Percentiles rank a stretch among this genome's conserved stretches.
phyloP scores from a whole-genome alignment of 2,329 filamentous ascomycete species.

The Chrysoporthe cubensis region DNA sequence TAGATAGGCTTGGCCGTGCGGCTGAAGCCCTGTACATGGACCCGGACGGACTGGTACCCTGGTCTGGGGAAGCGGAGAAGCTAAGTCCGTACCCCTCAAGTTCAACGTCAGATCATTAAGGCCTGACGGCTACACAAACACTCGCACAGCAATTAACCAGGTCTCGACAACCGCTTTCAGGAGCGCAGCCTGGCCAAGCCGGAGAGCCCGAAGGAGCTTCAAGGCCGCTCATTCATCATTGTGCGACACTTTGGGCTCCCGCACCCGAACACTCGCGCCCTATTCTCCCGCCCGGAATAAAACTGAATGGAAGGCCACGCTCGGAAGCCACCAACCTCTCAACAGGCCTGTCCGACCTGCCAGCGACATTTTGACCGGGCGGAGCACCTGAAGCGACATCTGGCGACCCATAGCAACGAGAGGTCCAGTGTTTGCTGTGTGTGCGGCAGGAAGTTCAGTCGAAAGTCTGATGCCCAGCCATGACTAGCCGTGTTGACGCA shows the following conservation, averaged over 20 bases:
- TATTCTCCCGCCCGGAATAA: no score
- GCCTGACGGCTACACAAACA: no score
- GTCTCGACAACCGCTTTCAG: background rate
- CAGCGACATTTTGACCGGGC: constrained; percentile 18
- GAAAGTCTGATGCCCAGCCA: constrained; percentile 11
- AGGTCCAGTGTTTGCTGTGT: constrained; percentile 16
- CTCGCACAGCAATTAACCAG: no score
- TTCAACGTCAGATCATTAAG: background rate
- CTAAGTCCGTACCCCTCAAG: constrained; percentile 12
- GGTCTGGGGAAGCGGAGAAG: constrained; percentile 8
- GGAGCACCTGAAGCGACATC: constrained; percentile 22
- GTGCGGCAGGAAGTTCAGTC: constrained; percentile 23
- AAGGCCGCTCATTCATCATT: background rate
- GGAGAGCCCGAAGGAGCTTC: background rate
- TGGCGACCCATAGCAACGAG: constrained; percentile 22
- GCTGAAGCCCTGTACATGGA: no score
- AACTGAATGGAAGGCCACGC: constrained; percentile 15
- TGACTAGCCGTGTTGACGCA: no score
- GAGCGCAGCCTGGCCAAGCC: background rate
- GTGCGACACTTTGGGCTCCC: background rate
- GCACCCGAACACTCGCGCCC: background rate
- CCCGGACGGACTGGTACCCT: no score
- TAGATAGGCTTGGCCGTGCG: no score
- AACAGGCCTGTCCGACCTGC: constrained; percentile 19
- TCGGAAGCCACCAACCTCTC: constrained; percentile 2